A percentile compares a stretch with the other conserved stretches of the same genome.
phyloP scores from a whole-genome alignment of 768 basidiomycete species.

The Mycena vulgaris region DNA sequence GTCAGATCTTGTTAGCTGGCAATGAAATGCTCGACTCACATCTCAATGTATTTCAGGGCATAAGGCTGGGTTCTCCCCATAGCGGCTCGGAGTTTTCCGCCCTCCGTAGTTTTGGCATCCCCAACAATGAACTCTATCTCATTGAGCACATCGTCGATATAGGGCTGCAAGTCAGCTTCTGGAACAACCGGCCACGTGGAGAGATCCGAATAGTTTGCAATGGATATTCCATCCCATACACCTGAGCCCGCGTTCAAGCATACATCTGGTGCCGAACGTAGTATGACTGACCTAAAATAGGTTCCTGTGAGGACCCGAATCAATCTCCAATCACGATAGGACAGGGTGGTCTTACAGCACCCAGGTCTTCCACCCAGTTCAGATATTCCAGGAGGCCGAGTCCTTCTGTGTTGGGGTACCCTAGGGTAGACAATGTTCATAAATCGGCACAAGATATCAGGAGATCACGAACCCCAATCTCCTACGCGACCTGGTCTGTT shows the following conservation, averaged over 20 bases:
- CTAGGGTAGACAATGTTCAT: conserved; percentile 33
- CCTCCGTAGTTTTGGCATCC: conserved; percentile 58
- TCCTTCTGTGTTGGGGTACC: conserved; percentile 70
- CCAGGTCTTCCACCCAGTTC: conserved; percentile 58
- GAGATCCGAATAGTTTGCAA: conserved; percentile 54
- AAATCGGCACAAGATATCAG: neutral
- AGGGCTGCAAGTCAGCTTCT: conserved; percentile 41
- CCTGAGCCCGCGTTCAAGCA: conserved; percentile 32
- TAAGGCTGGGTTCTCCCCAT: conserved; percentile 70
- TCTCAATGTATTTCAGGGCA: conserved; percentile 61
- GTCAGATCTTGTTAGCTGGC: neutral
- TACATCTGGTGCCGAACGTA: neutral
- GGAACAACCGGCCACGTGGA: conserved; percentile 54
- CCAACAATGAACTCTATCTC: conserved; percentile 72
- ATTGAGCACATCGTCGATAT: conserved; percentile 47
- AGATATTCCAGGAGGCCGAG: conserved; percentile 64
- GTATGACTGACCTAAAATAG: conserved; percentile 47
- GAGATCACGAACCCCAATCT: conserved; percentile 57
- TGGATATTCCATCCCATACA: conserved; percentile 47
- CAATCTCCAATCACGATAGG: neutral
- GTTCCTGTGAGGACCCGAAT: conserved; percentile 39
- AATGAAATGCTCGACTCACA: conserved; percentile 52
- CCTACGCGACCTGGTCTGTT: conserved; percentile 49
- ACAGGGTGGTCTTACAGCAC: conserved; percentile 43
- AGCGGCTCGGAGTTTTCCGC: conserved; percentile 61